Evolutionary conservation across 768 basidiomycete genomes (phyloP).

Genomic region (Phanerodontia chrysosporium): DNA sequence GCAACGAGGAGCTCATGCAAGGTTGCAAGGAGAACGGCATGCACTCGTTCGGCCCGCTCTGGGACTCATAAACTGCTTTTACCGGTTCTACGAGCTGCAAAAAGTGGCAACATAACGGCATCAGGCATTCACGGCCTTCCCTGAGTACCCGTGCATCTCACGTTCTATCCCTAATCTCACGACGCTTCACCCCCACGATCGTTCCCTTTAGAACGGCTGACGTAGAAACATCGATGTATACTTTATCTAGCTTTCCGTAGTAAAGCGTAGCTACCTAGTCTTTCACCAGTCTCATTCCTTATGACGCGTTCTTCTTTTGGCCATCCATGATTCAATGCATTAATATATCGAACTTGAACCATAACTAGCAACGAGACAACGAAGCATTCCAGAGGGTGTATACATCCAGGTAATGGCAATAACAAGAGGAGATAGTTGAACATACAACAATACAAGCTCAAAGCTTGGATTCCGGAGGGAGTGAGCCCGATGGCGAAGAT

Average conservation of each 20-base stretch:
- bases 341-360: neutral
- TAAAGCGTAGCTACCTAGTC: neutral
- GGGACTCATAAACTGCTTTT: conserved; percentile 52
- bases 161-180: no score
- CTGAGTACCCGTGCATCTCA: neutral
- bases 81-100: neutral
- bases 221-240: neutral
- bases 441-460: neutral
- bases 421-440: neutral
- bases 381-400: neutral
- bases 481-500: neutral
- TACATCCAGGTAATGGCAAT: neutral
- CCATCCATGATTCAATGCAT: neutral
- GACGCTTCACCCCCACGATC: no score
- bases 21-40: conserved; percentile 19
- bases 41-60: conserved; percentile 53
- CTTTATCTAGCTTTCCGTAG: neutral
- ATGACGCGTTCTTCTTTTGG: neutral
- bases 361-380: neutral
- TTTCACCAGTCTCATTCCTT: neutral
- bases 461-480: neutral
- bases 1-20: conserved; percentile 75
- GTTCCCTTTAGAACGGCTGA: neutral
- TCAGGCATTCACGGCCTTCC: neutral
- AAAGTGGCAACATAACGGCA: neutral